Conservation (phyloP, 2,329 filamentous ascomycete genomes). For the Hypocrella siamensis region DNA sequence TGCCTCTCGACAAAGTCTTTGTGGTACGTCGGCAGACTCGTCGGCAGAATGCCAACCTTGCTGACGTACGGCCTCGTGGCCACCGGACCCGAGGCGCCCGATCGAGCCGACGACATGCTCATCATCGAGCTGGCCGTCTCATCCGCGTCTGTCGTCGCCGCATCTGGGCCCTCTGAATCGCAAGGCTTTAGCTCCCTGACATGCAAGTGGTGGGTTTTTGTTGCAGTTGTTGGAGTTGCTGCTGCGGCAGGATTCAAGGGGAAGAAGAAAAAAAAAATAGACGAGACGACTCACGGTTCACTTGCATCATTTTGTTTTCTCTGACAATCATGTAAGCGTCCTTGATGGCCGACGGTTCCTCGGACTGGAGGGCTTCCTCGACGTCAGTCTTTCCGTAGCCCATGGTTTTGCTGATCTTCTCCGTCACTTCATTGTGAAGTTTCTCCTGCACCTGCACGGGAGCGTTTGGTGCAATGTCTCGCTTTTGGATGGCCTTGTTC, state of each 20-base stretch:
- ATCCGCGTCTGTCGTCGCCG: constrained; percentile 18
- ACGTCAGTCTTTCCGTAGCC: constrained; percentile 92
- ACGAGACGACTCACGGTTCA: constrained; percentile 60
- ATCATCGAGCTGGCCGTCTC: constrained; percentile 32
- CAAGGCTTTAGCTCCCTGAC: constrained; percentile 12
- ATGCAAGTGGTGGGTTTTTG: too few species aligned
- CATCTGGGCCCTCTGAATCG: constrained; percentile 18
- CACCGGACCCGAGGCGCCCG: constrained; percentile 31
- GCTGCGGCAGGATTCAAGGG: constrained; percentile 7
- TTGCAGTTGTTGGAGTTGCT: too few species aligned
- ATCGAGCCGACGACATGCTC: constrained; percentile 38
- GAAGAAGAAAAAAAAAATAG: neutral
- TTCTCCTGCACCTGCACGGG: constrained; percentile 70
- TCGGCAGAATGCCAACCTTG: constrained; percentile 83
- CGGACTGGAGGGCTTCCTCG: constrained; percentile 77
- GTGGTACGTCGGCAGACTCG: constrained; percentile 80
- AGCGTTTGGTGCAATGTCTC: constrained; percentile 65
- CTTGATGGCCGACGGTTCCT: constrained; percentile 95
- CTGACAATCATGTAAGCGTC: constrained; percentile 96
- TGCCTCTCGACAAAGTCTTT: constrained; percentile 73
- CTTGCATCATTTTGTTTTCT: constrained; percentile 95
- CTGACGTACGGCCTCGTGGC: constrained; percentile 48
- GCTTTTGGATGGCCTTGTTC: constrained; percentile 75
- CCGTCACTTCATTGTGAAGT: constrained; percentile 80
- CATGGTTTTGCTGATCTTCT: constrained; percentile 96